These are phyloP conservation scores for Colletotrichum abscissum DNA, from an alignment of 2,329 filamentous ascomycete species.

Conservation along the genomic window DNA sequence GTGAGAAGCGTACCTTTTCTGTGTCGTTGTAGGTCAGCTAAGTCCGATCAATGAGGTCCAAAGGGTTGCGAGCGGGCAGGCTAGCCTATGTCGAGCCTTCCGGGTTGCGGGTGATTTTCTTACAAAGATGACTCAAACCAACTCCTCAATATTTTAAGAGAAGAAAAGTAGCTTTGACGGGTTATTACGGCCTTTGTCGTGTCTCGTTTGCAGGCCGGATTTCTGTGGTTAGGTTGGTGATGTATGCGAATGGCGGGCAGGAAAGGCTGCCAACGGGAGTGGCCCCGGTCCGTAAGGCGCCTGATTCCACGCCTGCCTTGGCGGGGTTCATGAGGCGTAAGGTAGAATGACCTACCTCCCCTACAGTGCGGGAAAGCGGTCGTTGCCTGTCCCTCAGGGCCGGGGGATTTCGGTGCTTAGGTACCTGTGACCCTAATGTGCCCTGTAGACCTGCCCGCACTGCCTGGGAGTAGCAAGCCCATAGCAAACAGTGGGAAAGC, in stretches of 20 bases:
- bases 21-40: slow-evolving; percentile 1
- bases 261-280: not conserved
- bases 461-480: not conserved
- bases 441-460: not conserved
- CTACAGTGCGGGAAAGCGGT: not conserved
- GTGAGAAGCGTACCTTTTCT: not conserved
- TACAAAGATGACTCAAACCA: not conserved
- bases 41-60: slow-evolving; percentile 7
- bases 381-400: not conserved
- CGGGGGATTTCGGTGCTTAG: too few species aligned
- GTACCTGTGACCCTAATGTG: not conserved
- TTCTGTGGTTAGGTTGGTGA: not conserved
- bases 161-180: too few species aligned
- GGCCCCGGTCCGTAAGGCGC: not conserved
- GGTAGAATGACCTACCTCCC: not conserved
- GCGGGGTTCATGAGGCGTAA: not conserved
- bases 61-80: not conserved
- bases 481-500: too few species aligned
- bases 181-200: not conserved
- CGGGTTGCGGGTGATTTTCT: not conserved
- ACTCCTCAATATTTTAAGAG: not conserved
- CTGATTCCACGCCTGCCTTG: not conserved
- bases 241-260: slow-evolving; percentile 1
- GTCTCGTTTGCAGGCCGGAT: not conserved
- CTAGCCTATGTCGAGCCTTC: not conserved